phyloP scores from a whole-genome alignment of 768 basidiomycete genomes.

The Cyclocybe cylindracea region DNA sequence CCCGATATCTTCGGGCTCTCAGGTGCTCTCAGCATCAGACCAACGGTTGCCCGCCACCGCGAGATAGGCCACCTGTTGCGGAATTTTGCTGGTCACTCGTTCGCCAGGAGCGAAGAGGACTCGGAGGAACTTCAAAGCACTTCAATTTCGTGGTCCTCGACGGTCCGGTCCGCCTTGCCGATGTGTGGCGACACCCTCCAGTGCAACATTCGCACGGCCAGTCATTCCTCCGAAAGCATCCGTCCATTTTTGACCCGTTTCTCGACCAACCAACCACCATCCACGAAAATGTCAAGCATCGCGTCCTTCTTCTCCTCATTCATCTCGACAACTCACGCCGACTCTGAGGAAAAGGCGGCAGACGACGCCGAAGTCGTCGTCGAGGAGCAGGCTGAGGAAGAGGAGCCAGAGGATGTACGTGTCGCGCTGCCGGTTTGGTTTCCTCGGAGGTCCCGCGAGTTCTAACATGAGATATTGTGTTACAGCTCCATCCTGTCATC shows the following conservation, averaged over 20 bases:
- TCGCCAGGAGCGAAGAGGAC: too few species aligned
- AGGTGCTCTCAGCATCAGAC: too few species aligned
- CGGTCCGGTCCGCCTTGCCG: too few species aligned
- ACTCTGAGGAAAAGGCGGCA: conserved; percentile 42
- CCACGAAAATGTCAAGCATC: conserved; percentile 37
- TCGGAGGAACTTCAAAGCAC: too few species aligned
- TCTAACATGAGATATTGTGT: background rate
- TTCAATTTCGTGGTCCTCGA: too few species aligned
- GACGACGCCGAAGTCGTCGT: conserved; percentile 62
- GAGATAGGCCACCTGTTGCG: too few species aligned
- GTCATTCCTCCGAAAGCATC: conserved; percentile 11
- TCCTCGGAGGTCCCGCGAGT: background rate
- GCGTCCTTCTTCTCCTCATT: conserved; percentile 48
- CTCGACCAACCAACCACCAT: conserved; percentile 5
- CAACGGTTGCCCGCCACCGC: too few species aligned
- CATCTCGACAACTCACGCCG: conserved; percentile 43
- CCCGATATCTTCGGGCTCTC: too few species aligned
- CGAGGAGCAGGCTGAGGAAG: conserved; percentile 43
- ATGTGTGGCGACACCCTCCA: too few species aligned
- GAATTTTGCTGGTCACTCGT: too few species aligned
- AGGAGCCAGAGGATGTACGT: conserved; percentile 85
- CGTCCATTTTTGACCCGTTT: conserved; percentile 12
- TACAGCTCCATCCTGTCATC: conserved; percentile 66
- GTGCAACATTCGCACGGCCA: conserved; percentile 7
- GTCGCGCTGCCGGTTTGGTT: background rate